Evolutionary conservation across 192 early-diverging fungal species (phyloP).

Genomic region (Paraglomus brasilianum): DNA sequence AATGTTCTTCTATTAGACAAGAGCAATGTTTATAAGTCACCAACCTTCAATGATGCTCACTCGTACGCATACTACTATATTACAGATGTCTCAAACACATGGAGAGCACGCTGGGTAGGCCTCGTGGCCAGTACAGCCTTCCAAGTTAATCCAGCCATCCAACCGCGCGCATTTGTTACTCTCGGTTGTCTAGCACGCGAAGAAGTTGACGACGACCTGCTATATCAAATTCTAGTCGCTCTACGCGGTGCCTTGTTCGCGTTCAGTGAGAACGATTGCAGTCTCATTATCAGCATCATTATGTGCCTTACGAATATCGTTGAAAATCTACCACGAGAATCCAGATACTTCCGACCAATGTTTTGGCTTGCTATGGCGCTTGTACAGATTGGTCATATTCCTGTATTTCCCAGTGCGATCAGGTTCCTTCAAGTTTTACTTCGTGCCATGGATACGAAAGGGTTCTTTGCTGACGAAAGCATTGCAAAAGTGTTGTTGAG

Average conservation of each 20-base stretch:
- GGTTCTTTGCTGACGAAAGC: slow-evolving; percentile 67
- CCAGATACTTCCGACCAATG: slow-evolving; percentile 76
- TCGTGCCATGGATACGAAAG: slow-evolving; percentile 70
- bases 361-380: slow-evolving; percentile 92
- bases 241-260: slow-evolving; percentile 81
- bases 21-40: background rate
- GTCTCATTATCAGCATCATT: slow-evolving; percentile 81
- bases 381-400: slow-evolving; percentile 83
- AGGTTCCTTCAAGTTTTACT: slow-evolving; percentile 71
- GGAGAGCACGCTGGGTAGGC: slow-evolving; percentile 92
- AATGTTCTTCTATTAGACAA: background rate
- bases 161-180: slow-evolving; percentile 90
- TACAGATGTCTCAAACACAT: slow-evolving; percentile 73
- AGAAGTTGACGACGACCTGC: slow-evolving; percentile 87
- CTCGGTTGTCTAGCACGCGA: slow-evolving; percentile 86
- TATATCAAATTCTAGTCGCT: slow-evolving; percentile 92
- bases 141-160: slow-evolving; percentile 90
- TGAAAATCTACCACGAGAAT: slow-evolving; percentile 76
- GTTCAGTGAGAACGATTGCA: slow-evolving; percentile 80
- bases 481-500: slow-evolving; percentile 72
- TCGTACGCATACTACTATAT: background rate
- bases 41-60: background rate
- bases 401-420: slow-evolving; percentile 72
- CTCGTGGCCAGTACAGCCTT: slow-evolving; percentile 90
- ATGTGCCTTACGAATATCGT: slow-evolving; percentile 91